Evolutionary conservation across 2,329 filamentous ascomycete genomes (phyloP).

Genomic region (Fusarium albosuccineum): DNA sequence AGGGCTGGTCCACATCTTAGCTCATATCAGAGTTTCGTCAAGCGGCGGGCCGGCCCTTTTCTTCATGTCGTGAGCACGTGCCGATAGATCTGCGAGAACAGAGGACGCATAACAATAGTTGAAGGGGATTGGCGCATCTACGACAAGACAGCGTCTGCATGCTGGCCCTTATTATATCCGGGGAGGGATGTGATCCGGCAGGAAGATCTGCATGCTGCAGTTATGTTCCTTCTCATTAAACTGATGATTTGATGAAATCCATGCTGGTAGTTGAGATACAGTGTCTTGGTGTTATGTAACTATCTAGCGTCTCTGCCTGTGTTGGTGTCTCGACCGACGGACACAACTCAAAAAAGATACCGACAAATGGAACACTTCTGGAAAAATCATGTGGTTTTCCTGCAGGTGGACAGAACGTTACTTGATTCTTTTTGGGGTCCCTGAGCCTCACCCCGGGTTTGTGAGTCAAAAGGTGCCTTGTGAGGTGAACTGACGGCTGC

Average conservation of each 20-base stretch:
- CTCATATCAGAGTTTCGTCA: slow-evolving; percentile 32
- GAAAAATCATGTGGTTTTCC: slow-evolving; percentile 8
- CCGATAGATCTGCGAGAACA: not conserved
- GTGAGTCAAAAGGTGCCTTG: slow-evolving; percentile 1
- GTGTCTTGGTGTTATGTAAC: too few relatives aligned
- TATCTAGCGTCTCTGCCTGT: too few relatives aligned
- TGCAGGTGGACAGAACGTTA: slow-evolving; percentile 4
- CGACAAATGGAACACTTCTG: slow-evolving; percentile 19
- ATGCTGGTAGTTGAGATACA: too few relatives aligned
- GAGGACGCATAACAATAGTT: slow-evolving; percentile 2
- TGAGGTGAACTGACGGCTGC: too few relatives aligned
- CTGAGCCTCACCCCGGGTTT: slow-evolving; percentile 31
- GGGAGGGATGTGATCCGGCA: not conserved
- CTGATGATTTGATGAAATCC: too few relatives aligned
- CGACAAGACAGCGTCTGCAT: not conserved
- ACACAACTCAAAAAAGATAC: not conserved
- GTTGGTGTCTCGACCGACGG: too few relatives aligned
- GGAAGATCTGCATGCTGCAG: too few relatives aligned
- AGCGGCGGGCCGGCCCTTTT: slow-evolving; percentile 41
- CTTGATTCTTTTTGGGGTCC: not conserved
- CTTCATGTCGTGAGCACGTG: slow-evolving; percentile 23
- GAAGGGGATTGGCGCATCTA: slow-evolving; percentile 11
- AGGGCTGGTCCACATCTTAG: not conserved
- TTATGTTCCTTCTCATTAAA: not conserved
- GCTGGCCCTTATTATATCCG: not conserved